Evolutionary conservation across 2,329 filamentous ascomycete species (phyloP).

Genomic region (Xylariales sp.): DNA sequence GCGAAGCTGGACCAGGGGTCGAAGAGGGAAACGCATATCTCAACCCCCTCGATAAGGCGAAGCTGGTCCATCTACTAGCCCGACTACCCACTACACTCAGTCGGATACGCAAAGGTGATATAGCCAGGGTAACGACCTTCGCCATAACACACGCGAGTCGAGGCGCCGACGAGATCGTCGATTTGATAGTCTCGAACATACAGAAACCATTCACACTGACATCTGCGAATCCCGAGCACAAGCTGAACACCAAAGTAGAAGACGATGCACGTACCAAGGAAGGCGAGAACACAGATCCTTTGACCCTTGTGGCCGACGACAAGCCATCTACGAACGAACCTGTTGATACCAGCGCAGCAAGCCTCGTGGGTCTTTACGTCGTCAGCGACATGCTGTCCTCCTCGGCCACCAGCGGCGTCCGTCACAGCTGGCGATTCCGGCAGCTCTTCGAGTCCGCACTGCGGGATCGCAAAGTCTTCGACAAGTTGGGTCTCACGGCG

Average conservation of each 20-base stretch:
- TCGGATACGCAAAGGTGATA: conserved; percentile 75
- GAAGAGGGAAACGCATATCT: conserved; percentile 60
- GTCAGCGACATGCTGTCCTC: conserved; percentile 74
- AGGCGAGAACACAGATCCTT: conserved; percentile 32
- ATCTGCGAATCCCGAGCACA: conserved; percentile 59
- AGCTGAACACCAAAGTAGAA: conserved; percentile 34
- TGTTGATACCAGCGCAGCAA: conserved; percentile 64
- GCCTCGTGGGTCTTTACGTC: conserved; percentile 76
- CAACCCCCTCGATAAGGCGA: conserved; percentile 78
- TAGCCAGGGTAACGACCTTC: conserved; percentile 81
- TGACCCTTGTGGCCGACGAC: conserved; percentile 30
- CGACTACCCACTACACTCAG: conserved; percentile 72
- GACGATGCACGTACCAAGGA: conserved; percentile 24
- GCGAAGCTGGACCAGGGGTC: conserved; percentile 26
- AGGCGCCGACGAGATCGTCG: conserved; percentile 87
- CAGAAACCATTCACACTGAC: conserved; percentile 70
- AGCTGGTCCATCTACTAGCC: conserved; percentile 77
- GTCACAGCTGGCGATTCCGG: conserved; percentile 82
- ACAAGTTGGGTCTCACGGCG: conserved; percentile 68
- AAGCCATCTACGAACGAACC: conserved; percentile 25
- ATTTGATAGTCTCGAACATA: conserved; percentile 80
- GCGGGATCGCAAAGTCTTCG: conserved; percentile 62
- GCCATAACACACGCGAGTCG: conserved; percentile 81
- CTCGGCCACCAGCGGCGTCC: conserved; percentile 68
- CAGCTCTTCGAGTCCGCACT: conserved; percentile 73